A percentile compares a stretch with the other conserved stretches of the same genome.
Conservation (phyloP, 2,329 filamentous ascomycete genomes). For the Colletotrichum lini region DNA sequence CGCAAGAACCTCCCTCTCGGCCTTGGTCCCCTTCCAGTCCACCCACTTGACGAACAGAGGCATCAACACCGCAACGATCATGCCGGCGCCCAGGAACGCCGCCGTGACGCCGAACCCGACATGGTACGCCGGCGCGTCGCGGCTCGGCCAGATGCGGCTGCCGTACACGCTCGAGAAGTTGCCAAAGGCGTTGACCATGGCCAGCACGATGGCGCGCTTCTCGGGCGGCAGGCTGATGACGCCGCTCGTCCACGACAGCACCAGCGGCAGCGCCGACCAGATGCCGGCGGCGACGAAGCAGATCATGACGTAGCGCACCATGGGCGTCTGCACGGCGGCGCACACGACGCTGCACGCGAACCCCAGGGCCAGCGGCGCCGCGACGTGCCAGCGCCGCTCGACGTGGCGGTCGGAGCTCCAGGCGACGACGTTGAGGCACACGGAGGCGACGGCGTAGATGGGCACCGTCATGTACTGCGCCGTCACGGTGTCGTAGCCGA, state of each 20-base stretch:
- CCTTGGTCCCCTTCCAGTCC: conserved; percentile 41
- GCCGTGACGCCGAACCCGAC: conserved; percentile 50
- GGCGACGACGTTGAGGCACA: conserved; percentile 45
- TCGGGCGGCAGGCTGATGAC: conserved; percentile 48
- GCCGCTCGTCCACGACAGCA: conserved; percentile 49
- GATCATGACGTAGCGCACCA: conserved; percentile 50
- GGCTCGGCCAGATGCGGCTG: conserved; percentile 49
- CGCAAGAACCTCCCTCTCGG: conserved; percentile 38
- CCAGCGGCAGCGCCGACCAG: conserved; percentile 47
- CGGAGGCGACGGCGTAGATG: conserved; percentile 47
- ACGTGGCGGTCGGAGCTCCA: conserved; percentile 44
- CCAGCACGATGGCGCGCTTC: conserved; percentile 52
- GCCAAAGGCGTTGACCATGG: conserved; percentile 51
- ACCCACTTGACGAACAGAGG: conserved; percentile 44
- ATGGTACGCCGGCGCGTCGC: conserved; percentile 47
- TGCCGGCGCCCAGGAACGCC: conserved; percentile 47
- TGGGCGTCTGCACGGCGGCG: conserved; percentile 43
- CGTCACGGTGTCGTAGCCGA: conserved; percentile 61
- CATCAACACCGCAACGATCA: conserved; percentile 45
- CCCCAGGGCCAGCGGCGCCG: conserved; percentile 42
- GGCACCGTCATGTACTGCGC: conserved; percentile 63
- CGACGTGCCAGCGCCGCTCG: conserved; percentile 46
- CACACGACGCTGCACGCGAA: conserved; percentile 45
- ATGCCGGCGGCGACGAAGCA: conserved; percentile 48
- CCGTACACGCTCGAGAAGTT: conserved; percentile 52